Evolutionary conservation across 345 rosid genomes (phyloP).

Genomic region (Gossypium anomalum): DNA sequence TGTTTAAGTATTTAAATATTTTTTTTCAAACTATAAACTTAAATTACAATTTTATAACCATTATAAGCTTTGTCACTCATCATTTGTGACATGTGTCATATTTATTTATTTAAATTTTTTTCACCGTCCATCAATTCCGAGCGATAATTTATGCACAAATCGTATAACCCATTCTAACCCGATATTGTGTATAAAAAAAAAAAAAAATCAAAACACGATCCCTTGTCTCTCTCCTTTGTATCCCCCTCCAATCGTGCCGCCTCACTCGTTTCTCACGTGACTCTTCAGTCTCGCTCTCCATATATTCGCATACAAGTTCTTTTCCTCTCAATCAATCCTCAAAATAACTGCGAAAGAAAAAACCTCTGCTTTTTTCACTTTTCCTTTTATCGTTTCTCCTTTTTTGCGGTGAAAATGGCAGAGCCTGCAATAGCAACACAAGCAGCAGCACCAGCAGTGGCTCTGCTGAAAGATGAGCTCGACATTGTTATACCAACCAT

Average conservation of each 20-base stretch:
- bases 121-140: no score
- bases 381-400: neutral
- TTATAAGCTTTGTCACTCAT: no score
- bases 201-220: neutral
- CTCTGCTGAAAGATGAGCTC: slow-evolving; percentile 72
- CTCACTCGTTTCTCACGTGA: slow-evolving; percentile 27
- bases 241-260: slow-evolving; percentile 18
- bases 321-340: neutral
- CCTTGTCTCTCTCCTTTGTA: neutral
- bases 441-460: slow-evolving; percentile 31
- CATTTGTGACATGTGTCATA: no score
- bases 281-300: neutral
- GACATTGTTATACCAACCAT: slow-evolving; percentile 96
- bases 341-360: neutral
- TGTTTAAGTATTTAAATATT: no score
- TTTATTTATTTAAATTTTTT: no score
- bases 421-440: slow-evolving; percentile 45
- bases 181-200: no score
- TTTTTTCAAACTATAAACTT: no score
- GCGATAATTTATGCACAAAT: no score
- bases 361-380: neutral
- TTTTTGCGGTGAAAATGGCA: slow-evolving; percentile 33
- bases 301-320: neutral
- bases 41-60: no score
- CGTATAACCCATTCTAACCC: no score